Evolutionary conservation across 2,329 filamentous ascomycete genomes (phyloP), one percentile per base, ranked within the genome.

Genomic region (Graphilbum sp.): DNA sequence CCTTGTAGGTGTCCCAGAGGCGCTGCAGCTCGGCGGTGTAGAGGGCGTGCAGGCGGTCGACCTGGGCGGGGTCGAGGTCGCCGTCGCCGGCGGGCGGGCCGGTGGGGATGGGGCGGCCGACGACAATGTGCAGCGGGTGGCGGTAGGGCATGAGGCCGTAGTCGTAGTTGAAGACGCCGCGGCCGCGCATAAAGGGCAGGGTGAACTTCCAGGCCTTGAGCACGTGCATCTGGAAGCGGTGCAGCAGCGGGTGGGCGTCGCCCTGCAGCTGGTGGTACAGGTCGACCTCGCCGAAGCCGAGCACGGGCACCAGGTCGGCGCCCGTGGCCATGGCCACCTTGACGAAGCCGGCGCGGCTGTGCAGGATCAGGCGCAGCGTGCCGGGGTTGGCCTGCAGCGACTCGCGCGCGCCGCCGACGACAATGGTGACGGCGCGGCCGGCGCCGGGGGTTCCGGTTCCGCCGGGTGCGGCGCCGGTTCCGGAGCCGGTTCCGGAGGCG

Each of bases 121-220:
- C 82, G 12, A 98, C 87, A 35, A 95, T 74, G 52, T 96, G 90
- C 42, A 98, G 64, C 11, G 85, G 79, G 36, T 78, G 68, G 12
- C 90, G 75, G 56, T 95, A 96, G 0, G 90, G 90, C 83, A 96
- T 86, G 50, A 96, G 63, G 4, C 90, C 90, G 13, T 95, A 84
- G 55, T 98, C 90, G 54, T 98, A 96, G 57, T 98, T 98, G 61
- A 96, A 94, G 31, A 96, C 78, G 12, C 88, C 88, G 20, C 87
- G 64, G 3, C 87, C 88, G 55, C 94, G 86, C 50, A 95, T 80
- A 21, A 93, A 69, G 1, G 90, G 87, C 11, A 96, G 68, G 0
- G 90, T 96, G 51, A 95, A 98, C 37, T 92, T 92, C 65, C 92
- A 75, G 6, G 80, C 64, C 48, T 79, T 81, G 59, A 96, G 88